These are phyloP conservation scores for Candida cerambycidarum DNA, from an alignment of 805 yeast genomes.

Conservation along the genomic window DNA sequence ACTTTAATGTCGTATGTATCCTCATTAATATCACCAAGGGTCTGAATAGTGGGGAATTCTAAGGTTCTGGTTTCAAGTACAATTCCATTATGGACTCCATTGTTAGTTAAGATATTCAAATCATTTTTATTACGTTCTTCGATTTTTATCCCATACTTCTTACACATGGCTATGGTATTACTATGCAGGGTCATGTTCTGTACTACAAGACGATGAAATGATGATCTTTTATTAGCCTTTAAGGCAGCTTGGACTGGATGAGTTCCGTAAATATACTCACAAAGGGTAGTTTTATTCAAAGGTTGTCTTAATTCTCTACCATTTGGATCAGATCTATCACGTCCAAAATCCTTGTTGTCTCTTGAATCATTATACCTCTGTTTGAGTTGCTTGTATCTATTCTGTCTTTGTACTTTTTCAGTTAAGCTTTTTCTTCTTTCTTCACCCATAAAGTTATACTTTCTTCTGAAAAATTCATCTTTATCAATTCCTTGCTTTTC, in stretches of 20 bases:
- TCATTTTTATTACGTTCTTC: constrained; percentile 46
- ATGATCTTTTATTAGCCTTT: constrained; percentile 51
- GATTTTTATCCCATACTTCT: constrained; percentile 38
- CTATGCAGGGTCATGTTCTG: constrained; percentile 27
- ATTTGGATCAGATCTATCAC: neutral
- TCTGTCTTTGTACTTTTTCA: constrained; percentile 11
- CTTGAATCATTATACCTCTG: neutral
- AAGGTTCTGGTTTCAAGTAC: constrained; percentile 68
- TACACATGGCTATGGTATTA: constrained; percentile 50
- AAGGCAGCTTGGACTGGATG: constrained; percentile 75
- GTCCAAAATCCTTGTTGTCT: neutral
- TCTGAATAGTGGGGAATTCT: constrained; percentile 22
- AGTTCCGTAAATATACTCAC: constrained; percentile 75
- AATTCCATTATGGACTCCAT: constrained; percentile 79
- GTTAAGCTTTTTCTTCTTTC: constrained; percentile 9
- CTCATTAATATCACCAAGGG: constrained; percentile 25
- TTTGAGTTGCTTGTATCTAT: constrained; percentile 8
- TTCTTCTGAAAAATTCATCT: constrained; percentile 38
- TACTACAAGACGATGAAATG: constrained; percentile 51
- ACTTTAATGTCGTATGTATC: constrained; percentile 8
- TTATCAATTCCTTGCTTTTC: constrained; percentile 35
- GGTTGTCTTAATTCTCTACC: constrained; percentile 3
- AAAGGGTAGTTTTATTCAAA: constrained; percentile 20
- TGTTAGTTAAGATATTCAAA: constrained; percentile 57
- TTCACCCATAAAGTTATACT: constrained; percentile 25